A percentile compares a stretch with the other conserved stretches of the same genome.
Conservation (phyloP, 805 yeast genomes). For the Jamesozyma gamospora region DNA sequence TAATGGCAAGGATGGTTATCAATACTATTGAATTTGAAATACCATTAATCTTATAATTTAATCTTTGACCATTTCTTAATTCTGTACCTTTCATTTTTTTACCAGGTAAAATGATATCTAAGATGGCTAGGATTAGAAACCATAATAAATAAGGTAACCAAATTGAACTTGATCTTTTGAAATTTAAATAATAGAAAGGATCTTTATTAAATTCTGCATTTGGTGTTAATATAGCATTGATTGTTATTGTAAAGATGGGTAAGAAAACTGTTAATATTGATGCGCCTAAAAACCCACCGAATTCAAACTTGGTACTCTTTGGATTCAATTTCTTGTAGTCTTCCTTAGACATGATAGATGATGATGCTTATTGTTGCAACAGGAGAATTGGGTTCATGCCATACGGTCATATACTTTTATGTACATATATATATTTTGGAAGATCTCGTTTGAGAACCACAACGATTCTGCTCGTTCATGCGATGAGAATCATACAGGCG, state of each 20-base stretch:
- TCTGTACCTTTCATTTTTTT: conserved; percentile 50
- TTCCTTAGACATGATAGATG: neutral
- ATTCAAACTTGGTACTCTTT: conserved; percentile 58
- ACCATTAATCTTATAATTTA: conserved; percentile 79
- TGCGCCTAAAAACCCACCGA: conserved; percentile 73
- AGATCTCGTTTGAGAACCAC: no score
- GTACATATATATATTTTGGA: no score
- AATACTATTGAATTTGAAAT: conserved; percentile 39
- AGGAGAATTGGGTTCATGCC: no score
- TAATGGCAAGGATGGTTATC: conserved; percentile 35
- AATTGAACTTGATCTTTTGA: conserved; percentile 29
- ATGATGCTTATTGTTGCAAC: no score
- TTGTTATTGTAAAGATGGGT: conserved; percentile 50
- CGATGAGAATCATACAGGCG: no score
- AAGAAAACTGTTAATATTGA: conserved; percentile 52
- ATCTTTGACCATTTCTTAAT: conserved; percentile 64
- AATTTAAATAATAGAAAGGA: conserved; percentile 33
- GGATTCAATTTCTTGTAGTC: conserved; percentile 47
- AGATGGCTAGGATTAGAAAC: conserved; percentile 54
- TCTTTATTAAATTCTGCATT: conserved; percentile 5
- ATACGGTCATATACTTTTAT: no score
- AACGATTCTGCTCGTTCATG: no score
- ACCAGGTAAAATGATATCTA: conserved; percentile 65
- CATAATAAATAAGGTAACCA: conserved; percentile 63
- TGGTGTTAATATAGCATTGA: conserved; percentile 56